Evolutionary conservation across 345 rosid species (phyloP).

Genomic region (Mercurialis annua): DNA sequence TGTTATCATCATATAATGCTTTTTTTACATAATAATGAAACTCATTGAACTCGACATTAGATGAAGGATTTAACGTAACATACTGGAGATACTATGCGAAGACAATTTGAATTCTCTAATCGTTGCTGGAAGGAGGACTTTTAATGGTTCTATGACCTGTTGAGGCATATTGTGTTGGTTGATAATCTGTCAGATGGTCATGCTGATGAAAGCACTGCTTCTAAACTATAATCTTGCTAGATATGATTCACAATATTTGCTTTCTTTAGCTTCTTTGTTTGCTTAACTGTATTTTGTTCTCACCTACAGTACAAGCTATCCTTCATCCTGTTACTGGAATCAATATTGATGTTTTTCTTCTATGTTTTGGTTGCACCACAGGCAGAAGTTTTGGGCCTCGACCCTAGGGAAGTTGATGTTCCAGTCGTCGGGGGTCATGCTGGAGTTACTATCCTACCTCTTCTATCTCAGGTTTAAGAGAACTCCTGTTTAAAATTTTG

Average conservation of each 20-base stretch:
- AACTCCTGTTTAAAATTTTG: neutral
- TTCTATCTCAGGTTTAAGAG: conserved; percentile 72
- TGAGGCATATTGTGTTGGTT: neutral
- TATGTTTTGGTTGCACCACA: conserved; percentile 27
- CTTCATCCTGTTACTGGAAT: neutral
- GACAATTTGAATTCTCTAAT: no score
- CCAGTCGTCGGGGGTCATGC: conserved; percentile 99
- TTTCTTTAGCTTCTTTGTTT: neutral
- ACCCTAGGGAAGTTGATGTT: conserved; percentile 91
- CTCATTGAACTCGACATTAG: no score
- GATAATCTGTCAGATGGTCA: neutral
- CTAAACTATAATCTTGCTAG: neutral
- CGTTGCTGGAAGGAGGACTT: neutral
- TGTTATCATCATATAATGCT: no score
- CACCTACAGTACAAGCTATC: neutral
- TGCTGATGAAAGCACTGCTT: conserved; percentile 2
- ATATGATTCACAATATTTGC: neutral
- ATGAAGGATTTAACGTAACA: no score
- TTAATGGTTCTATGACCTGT: neutral
- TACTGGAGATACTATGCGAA: no score
- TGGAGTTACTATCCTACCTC: conserved; percentile 93
- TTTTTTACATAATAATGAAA: no score
- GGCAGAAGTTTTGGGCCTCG: conserved; percentile 97
- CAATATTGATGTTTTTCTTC: conserved; percentile 2
- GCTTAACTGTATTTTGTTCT: neutral